These are phyloP conservation scores for Gossypium turneri DNA, from an alignment of 345 rosid species.

Conservation along the genomic window DNA sequence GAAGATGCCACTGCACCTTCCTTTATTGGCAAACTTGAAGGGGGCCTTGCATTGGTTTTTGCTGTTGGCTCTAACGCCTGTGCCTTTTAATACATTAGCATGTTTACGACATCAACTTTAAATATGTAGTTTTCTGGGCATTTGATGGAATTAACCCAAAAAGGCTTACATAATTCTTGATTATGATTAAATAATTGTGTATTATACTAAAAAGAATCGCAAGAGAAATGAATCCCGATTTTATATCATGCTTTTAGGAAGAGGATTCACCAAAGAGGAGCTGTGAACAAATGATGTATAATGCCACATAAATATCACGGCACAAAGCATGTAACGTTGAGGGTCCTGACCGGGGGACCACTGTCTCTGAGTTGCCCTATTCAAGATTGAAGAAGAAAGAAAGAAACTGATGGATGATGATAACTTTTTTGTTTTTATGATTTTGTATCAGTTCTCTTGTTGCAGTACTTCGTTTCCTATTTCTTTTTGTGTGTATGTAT, in stretches of 20 bases:
- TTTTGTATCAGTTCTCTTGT: neutral
- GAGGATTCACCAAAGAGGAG: neutral
- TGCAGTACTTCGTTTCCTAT: neutral
- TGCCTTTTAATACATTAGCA: too few species aligned
- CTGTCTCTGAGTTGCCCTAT: neutral
- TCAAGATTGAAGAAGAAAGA: neutral
- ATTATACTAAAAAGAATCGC: too few species aligned
- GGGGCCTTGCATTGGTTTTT: neutral
- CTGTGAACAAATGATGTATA: conserved; percentile 3
- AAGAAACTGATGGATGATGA: neutral
- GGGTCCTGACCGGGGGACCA: neutral
- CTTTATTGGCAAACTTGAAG: neutral
- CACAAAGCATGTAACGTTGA: neutral
- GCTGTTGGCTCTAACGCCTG: too few species aligned
- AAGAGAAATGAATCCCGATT: too few species aligned
- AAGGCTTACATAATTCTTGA: too few species aligned
- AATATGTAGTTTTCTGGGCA: too few species aligned
- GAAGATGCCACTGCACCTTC: neutral
- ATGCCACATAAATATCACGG: conserved; percentile 5
- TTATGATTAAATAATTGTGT: too few species aligned
- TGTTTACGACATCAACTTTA: neutral
- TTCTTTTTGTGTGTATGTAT: neutral
- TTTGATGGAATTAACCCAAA: too few species aligned
- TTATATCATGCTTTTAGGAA: neutral
- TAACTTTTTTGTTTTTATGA: conserved; percentile 1